phyloP scores from a whole-genome alignment of 768 basidiomycete species.

The Stropharia rugosoannulata region DNA sequence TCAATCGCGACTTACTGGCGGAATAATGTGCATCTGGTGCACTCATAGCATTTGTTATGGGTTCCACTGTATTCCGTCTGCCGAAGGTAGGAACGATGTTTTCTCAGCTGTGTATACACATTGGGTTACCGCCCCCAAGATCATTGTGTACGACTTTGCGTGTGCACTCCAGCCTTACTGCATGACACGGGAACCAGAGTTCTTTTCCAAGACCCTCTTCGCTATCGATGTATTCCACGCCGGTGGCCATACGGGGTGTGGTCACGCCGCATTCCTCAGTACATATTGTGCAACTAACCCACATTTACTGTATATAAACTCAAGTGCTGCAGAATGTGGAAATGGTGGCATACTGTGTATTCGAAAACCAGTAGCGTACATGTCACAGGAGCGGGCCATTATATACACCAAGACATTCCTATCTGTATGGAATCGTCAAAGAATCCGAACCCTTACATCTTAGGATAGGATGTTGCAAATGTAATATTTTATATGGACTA shows the following conservation, averaged over 20 bases:
- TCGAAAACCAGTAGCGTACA: no score
- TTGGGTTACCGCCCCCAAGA: slow-evolving; percentile 24
- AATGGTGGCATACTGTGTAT: slow-evolving; percentile 18
- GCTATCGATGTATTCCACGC: slow-evolving; percentile 26
- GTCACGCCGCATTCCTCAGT: slow-evolving; percentile 22
- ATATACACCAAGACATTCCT: background rate
- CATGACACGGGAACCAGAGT: slow-evolving; percentile 17
- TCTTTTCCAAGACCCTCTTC: slow-evolving; percentile 23
- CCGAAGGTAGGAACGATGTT: slow-evolving; percentile 35
- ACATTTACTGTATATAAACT: slow-evolving; percentile 22
- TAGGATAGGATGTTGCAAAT: no score
- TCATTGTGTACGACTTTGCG: no score
- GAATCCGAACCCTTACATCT: background rate
- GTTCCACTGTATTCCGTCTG: slow-evolving; percentile 29
- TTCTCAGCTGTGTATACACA: slow-evolving; percentile 33
- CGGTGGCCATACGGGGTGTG: slow-evolving; percentile 27
- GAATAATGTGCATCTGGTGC: slow-evolving; percentile 31
- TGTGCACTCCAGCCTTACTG: slow-evolving; percentile 30
- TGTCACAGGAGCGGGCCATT: no score
- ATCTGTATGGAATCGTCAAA: background rate
- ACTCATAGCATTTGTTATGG: slow-evolving; percentile 31
- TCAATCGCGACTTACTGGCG: slow-evolving; percentile 26
- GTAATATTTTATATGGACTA: no score
- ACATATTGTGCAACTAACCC: slow-evolving; percentile 24
- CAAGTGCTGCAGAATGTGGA: slow-evolving; percentile 32